Conservation (phyloP, 1,139 yeast genomes). For the Spathaspora sp. region DNA sequence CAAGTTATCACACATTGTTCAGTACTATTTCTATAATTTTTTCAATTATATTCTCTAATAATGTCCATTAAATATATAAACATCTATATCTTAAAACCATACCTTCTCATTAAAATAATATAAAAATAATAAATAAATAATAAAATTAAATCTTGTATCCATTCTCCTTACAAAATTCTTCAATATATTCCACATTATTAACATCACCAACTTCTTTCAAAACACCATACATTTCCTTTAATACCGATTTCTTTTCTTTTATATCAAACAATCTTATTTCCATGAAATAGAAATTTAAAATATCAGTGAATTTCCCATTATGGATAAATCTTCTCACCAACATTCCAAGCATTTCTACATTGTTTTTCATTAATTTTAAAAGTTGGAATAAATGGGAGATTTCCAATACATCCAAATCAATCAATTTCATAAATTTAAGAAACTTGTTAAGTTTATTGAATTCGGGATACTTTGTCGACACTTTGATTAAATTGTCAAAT, state of each 20-base stretch:
- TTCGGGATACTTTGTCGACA: slow-evolving; percentile 10
- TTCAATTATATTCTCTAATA: neutral
- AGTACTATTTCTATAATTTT: too few species aligned
- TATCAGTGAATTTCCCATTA: slow-evolving; percentile 16
- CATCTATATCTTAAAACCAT: slow-evolving; percentile 1
- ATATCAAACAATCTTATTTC: slow-evolving; percentile 22
- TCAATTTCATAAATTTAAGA: slow-evolving; percentile 21
- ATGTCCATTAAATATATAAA: slow-evolving; percentile 2
- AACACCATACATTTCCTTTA: slow-evolving; percentile 18
- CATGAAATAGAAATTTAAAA: slow-evolving; percentile 30
- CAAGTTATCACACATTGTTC: too few species aligned
- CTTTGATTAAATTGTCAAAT: slow-evolving; percentile 17
- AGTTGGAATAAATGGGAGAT: slow-evolving; percentile 25
- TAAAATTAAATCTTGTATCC: neutral
- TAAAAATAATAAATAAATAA: slow-evolving; percentile 2
- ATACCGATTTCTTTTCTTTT: slow-evolving; percentile 18
- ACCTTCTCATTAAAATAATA: neutral
- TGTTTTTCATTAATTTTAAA: slow-evolving; percentile 12
- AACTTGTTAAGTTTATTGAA: slow-evolving; percentile 11
- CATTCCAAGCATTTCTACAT: slow-evolving; percentile 22
- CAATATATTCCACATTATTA: slow-evolving; percentile 1
- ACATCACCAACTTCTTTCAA: slow-evolving; percentile 19
- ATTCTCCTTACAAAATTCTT: slow-evolving; percentile 3
- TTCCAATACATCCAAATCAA: slow-evolving; percentile 20
- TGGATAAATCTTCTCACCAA: slow-evolving; percentile 29